A percentile compares a stretch with the other conserved stretches of the same genome.
phyloP scores from a whole-genome alignment of 2,329 filamentous ascomycete genomes.

The Exophiala phaeomuriformis region DNA sequence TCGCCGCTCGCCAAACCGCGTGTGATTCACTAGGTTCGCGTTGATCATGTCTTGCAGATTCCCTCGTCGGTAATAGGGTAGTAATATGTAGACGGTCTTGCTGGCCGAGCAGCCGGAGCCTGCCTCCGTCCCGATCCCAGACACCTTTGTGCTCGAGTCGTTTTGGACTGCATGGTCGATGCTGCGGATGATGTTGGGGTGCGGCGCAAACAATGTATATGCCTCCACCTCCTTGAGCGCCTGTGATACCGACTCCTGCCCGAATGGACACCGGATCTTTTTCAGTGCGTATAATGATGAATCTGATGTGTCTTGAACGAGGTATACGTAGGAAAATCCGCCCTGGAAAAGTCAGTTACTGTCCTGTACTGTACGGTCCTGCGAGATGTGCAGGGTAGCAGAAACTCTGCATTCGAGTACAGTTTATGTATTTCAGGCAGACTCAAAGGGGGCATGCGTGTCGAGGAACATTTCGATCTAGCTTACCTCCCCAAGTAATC shows the following conservation, averaged over 20 bases:
- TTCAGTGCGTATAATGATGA: conserved; percentile 89
- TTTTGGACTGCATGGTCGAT: conserved; percentile 75
- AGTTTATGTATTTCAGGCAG: no score
- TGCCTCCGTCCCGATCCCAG: conserved; percentile 43
- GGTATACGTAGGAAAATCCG: conserved; percentile 97
- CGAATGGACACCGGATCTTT: conserved; percentile 98
- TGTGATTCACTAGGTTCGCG: conserved; percentile 93
- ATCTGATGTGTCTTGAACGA: conserved; percentile 76
- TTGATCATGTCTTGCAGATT: conserved; percentile 99
- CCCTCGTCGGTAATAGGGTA: conserved; percentile 90
- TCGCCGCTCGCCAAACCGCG: conserved; percentile 75
- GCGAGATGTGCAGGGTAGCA: conserved; percentile 8
- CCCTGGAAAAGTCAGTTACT: conserved; percentile 49
- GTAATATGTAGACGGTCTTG: conserved; percentile 93
- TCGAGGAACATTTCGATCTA: not conserved
- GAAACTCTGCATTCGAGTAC: not conserved
- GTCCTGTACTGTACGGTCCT: not conserved
- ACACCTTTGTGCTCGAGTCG: conserved; percentile 53
- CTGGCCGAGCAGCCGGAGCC: conserved; percentile 51
- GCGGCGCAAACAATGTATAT: conserved; percentile 78
- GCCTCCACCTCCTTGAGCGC: conserved; percentile 97
- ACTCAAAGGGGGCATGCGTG: no score
- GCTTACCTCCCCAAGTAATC: conserved; percentile 79
- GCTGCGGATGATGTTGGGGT: conserved; percentile 77
- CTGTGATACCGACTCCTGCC: conserved; percentile 87